Conservation (phyloP, 1,284 basidiomycete genomes). For the Rhodotorula sp. region DNA sequence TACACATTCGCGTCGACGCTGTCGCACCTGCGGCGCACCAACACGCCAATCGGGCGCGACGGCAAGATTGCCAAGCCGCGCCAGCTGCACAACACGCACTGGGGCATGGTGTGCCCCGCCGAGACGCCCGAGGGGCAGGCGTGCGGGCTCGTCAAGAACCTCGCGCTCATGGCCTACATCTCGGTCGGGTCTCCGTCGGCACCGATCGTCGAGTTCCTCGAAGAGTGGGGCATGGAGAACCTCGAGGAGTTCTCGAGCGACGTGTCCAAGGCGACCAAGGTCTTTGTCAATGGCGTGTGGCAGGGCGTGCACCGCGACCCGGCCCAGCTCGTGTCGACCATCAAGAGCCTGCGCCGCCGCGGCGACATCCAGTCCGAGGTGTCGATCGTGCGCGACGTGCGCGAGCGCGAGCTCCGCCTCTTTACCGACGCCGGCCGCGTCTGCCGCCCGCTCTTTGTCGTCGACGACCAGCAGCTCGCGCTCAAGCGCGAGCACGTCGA, state of each 20-base stretch:
- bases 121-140: slow-evolving; percentile 99
- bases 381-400: slow-evolving; percentile 93
- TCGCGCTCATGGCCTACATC: slow-evolving; percentile 96
- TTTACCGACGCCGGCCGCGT: slow-evolving; percentile 98
- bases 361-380: slow-evolving; percentile 96
- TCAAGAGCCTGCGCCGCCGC: slow-evolving; percentile 87
- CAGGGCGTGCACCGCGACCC: slow-evolving; percentile 99
- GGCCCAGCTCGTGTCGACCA: slow-evolving; percentile 84
- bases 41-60: slow-evolving; percentile 96
- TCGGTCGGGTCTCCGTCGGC: slow-evolving; percentile 95
- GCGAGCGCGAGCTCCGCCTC: slow-evolving; percentile 89
- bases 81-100: slow-evolving; percentile 98
- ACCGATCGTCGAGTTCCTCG: slow-evolving; percentile 96
- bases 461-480: slow-evolving; percentile 76
- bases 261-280: slow-evolving; percentile 82
- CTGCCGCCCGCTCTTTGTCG: slow-evolving; percentile 94
- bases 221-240: slow-evolving; percentile 95
- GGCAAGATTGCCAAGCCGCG: slow-evolving; percentile 99
- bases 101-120: slow-evolving; percentile 99
- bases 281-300: slow-evolving; percentile 99
- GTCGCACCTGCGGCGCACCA: slow-evolving; percentile 95
- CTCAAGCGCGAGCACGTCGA: slow-evolving; percentile 83
- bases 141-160: slow-evolving; percentile 97
- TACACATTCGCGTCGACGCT: slow-evolving; percentile 99
- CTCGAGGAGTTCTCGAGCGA: slow-evolving; percentile 87